Base-by-base conservation (phyloP, 148 eudicot genomes). In the Polygonum maritimum region DNA sequence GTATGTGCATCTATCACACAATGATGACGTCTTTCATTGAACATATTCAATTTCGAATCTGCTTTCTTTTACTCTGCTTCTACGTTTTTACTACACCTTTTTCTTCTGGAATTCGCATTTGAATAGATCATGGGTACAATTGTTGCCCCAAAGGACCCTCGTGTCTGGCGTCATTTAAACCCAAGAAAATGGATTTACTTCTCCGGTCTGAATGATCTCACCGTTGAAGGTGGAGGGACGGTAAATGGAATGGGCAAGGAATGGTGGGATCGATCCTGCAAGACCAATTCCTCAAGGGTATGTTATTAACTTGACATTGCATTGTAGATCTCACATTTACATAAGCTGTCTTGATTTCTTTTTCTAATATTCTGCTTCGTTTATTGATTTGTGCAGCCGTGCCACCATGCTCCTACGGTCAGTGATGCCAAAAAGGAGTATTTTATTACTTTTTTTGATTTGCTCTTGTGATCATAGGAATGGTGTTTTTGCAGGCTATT, bases 231-330 rank as follows among this genome's bases (percentile, higher is more conserved):
- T 21, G 83, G 82, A n/a, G 97, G 99, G 38, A 81, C 81, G 16
- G 84, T 95, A 47, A 79, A 95, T 76, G 99, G 99, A 48, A 92
- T 84, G 94, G 99, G 99, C 74, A 81, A 85, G 33, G 83, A 86
- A 86, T 95, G 99, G 99, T 95, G 99, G 99, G 88, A 86, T 78
- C 80, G 67, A 7, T 95, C 99, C 57, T 95, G 99, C 92, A 95
- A 95, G 84, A 79, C 69, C 63, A 89, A 95, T 69, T 40, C 69
- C 48, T 79, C 96, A 79, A 82, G 88, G 80, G 97, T 95, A 92
- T 49, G 79, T 72, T 40, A 12, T 44, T 44, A 44, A 44, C 47
- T 44, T 44, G 9, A 8, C 76, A 58, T 62, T 83, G 5, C 49
- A 75, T 75, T 60, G 31, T 49, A 13, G 21, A 75, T 80, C 26